Evolutionary conservation across 352 stramenopile genomes (phyloP).

Genomic region (Sclerospora graminicola): DNA sequence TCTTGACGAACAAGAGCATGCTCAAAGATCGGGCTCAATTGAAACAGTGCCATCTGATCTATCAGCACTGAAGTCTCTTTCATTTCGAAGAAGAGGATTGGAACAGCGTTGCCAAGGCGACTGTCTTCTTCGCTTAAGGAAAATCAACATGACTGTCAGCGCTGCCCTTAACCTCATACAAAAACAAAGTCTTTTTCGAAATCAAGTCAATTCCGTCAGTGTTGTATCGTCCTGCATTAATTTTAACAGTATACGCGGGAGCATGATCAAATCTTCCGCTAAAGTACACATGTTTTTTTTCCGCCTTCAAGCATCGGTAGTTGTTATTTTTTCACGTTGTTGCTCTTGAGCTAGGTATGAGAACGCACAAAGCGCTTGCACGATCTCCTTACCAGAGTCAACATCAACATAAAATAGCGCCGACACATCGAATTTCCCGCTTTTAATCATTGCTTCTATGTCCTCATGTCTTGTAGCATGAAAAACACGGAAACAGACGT

Average conservation of each 20-base stretch:
- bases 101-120: conserved; percentile 58
- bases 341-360: conserved; percentile 64
- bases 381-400: conserved; percentile 47
- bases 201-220: conserved; percentile 48
- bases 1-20: conserved; percentile 57
- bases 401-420: conserved; percentile 67
- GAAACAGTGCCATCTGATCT: conserved; percentile 60
- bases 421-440: conserved; percentile 58
- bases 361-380: conserved; percentile 77
- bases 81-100: conserved; percentile 77
- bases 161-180: conserved; percentile 54
- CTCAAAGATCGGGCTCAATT: conserved; percentile 68
- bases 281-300: conserved; percentile 23
- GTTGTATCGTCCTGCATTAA: conserved; percentile 45
- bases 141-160: conserved; percentile 42
- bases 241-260: conserved; percentile 47
- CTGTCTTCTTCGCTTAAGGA: conserved; percentile 43
- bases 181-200: conserved; percentile 59
- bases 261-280: conserved; percentile 54
- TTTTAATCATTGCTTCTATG: conserved; percentile 79
- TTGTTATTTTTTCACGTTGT: conserved; percentile 14
- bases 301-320: neutral
- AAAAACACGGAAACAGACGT: conserved; percentile 22
- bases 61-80: conserved; percentile 56
- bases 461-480: conserved; percentile 9